Base-by-base conservation (phyloP, 2,329 filamentous ascomycete species). In the Fusarium poae region DNA sequence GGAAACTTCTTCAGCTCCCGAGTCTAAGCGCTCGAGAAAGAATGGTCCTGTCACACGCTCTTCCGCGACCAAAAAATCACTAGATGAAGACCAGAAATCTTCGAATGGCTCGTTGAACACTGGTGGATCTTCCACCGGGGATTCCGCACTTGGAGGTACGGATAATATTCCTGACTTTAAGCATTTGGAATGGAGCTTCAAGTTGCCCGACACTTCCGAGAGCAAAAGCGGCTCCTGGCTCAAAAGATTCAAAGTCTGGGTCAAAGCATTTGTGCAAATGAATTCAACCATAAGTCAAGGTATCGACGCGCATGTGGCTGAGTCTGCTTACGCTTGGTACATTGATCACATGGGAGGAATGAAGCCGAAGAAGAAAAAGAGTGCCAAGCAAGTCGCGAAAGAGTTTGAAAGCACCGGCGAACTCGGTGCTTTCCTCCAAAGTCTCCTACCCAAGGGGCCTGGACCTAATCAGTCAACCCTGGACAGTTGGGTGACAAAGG, bases 201-300 rank as follows among this genome's bases (percentile, higher is more conserved):
- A 68, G 37, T 62, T 80, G 11, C 78, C 78, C 8, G 66, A 60
- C 10, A 69, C 78, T 37, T 37, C 73, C 6, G 53, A 72, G 11
- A 74, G 71, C 44, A 71, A 71, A 25, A 69, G 75, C 16, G 76
- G 76, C 12, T 76, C 77, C 6, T 81, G 79, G 79, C 62, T 67
- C n/a, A 66, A 67, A n/a, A 70, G 78, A 49, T 76, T 80, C 56
- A 73, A 76, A 49, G 76, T 77, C 51, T 81, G 79, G 79, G 67
- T 73, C 29, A 71, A 72, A 16, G 70, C 73, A 7, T 78, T 81
- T 73, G 67, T 50, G 45, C 58, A 5, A 13, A 60, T 62, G 54
- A 80, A 80, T 53, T 39, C 51, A 15, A 60, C 70, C 7, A 62
- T 67, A 20, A 43, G 67, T 29, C 35, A 62, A 25, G 55, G 62